phyloP scores from a whole-genome alignment of 441 rosid species.

The Lepidium campestre region DNA sequence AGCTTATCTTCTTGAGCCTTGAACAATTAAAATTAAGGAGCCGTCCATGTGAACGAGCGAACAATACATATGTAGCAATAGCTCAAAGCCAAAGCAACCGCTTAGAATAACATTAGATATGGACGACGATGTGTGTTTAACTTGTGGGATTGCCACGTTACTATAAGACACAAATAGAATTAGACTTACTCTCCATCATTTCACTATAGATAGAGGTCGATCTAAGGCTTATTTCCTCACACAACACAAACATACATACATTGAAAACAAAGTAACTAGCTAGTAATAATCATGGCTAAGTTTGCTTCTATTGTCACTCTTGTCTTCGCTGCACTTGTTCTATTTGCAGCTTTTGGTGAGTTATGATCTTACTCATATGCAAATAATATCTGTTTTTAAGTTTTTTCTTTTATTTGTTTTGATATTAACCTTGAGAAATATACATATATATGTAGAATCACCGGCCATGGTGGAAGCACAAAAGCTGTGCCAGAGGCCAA shows the following conservation, averaged over 20 bases:
- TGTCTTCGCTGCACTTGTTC: background rate
- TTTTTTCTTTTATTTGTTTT: background rate
- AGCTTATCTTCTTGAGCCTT: background rate
- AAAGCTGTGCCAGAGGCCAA: background rate
- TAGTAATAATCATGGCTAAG: background rate
- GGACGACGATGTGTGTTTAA: background rate
- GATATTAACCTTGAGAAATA: background rate
- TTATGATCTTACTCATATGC: background rate
- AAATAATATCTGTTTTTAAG: background rate
- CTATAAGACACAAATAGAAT: background rate
- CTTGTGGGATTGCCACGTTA: background rate
- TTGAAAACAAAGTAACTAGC: background rate
- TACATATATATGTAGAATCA: background rate
- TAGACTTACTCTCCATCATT: background rate
- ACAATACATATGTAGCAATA: too few relatives aligned
- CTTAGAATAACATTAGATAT: background rate
- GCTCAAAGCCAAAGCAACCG: too few relatives aligned
- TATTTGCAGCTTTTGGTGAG: background rate
- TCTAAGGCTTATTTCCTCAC: background rate
- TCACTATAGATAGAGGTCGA: background rate
- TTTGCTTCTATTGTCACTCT: background rate
- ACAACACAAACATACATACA: background rate
- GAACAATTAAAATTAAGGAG: background rate
- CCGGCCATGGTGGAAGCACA: background rate
- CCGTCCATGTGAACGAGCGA: background rate